A percentile compares a stretch with the other conserved stretches of the same genome.
Conservation (phyloP, 2,329 filamentous ascomycete species). For the Arthrobotrys sinensis region DNA sequence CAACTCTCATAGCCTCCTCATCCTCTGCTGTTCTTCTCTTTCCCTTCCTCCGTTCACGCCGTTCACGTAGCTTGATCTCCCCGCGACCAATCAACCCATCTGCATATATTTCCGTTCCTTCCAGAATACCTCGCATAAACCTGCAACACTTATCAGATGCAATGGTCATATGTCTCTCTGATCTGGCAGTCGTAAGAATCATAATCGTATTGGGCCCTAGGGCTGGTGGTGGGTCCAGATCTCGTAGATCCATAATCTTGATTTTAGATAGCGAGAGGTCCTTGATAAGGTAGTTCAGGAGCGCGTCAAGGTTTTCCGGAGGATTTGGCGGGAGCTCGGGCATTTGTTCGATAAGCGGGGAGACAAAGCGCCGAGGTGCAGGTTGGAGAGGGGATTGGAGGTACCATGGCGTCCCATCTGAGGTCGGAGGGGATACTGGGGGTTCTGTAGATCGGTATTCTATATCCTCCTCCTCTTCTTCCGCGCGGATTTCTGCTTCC, state of each 20-base stretch:
- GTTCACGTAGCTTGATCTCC: slow-evolving; percentile 88
- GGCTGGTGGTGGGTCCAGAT: slow-evolving; percentile 86
- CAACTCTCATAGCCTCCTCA: slow-evolving; percentile 84
- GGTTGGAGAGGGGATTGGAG: slow-evolving; percentile 75
- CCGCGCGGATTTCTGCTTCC: slow-evolving; percentile 11
- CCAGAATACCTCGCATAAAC: slow-evolving; percentile 77
- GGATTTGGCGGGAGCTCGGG: slow-evolving; percentile 74
- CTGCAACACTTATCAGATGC: slow-evolving; percentile 90
- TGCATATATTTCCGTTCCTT: slow-evolving; percentile 71
- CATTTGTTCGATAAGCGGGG: slow-evolving; percentile 70
- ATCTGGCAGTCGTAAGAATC: slow-evolving; percentile 91
- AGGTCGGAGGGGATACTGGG: slow-evolving; percentile 18
- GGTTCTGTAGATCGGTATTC: slow-evolving; percentile 54
- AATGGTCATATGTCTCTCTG: slow-evolving; percentile 92
- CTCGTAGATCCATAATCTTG: slow-evolving; percentile 83
- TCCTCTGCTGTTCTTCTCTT: slow-evolving; percentile 83
- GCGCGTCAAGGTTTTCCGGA: slow-evolving; percentile 78
- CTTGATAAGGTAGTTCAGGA: slow-evolving; percentile 84
- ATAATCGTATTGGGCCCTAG: slow-evolving; percentile 91
- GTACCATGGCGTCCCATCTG: slow-evolving; percentile 80
- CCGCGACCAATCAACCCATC: slow-evolving; percentile 91
- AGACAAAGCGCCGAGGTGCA: slow-evolving; percentile 69
- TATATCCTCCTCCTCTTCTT: slow-evolving; percentile 53
- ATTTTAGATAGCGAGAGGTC: slow-evolving; percentile 90
- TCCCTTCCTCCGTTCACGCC: slow-evolving; percentile 83